Evolutionary conservation across 805 yeast genomes (phyloP).

Genomic region (Ogataea kodamae): DNA sequence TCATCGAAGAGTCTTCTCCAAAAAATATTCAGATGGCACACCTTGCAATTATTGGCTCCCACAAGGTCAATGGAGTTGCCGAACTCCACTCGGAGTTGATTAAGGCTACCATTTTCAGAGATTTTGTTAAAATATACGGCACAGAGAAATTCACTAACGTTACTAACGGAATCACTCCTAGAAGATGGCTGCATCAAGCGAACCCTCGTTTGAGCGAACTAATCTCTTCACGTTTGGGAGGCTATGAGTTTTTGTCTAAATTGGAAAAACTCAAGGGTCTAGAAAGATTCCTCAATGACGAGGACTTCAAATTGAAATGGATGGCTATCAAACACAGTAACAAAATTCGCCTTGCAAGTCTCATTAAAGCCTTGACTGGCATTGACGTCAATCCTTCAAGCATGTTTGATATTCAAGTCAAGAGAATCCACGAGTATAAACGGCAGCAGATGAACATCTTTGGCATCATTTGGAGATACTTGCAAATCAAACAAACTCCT

Average conservation of each 20-base stretch:
- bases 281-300: slow-evolving; percentile 64
- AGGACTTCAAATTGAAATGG: slow-evolving; percentile 68
- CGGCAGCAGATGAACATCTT: slow-evolving; percentile 92
- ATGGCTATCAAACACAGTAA: slow-evolving; percentile 63
- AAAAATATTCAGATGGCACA: slow-evolving; percentile 91
- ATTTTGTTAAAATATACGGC: slow-evolving; percentile 82
- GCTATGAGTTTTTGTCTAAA: slow-evolving; percentile 65
- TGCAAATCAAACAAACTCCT: slow-evolving; percentile 67
- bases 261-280: slow-evolving; percentile 64
- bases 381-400: slow-evolving; percentile 68
- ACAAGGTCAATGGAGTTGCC: slow-evolving; percentile 93
- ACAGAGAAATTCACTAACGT: slow-evolving; percentile 82
- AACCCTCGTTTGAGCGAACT: slow-evolving; percentile 77
- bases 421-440: slow-evolving; percentile 93
- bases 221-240: slow-evolving; percentile 68
- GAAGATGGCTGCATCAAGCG: slow-evolving; percentile 95
- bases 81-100: slow-evolving; percentile 90
- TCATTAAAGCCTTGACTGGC: slow-evolving; percentile 60
- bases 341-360: slow-evolving; percentile 61
- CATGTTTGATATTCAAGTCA: slow-evolving; percentile 87
- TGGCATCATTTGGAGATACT: slow-evolving; percentile 81
- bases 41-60: slow-evolving; percentile 88
- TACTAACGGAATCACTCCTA: slow-evolving; percentile 92
- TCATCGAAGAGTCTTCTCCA: slow-evolving; percentile 77
- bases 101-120: slow-evolving; percentile 84